Base-by-base conservation (phyloP, 345 rosid genomes). In the sweet orange (Citrus sinensis) region DNA sequence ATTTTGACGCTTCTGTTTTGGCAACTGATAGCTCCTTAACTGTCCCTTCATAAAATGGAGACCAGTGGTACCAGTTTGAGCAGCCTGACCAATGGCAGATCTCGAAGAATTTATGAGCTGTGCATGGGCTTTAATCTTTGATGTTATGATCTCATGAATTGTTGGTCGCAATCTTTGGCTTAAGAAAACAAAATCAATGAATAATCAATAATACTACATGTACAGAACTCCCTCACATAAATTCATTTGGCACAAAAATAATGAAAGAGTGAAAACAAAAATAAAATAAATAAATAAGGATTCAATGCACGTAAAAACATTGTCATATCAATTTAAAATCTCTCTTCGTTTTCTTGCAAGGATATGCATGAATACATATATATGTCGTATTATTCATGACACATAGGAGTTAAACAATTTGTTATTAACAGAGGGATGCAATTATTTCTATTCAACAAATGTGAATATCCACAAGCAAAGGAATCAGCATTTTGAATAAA, bases 91-190 rank as follows among this genome's bases (percentile, higher is more conserved):
- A 73, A 83, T 63, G 29, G 81, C 78, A 63, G 92, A 89, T 80
- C 89, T 94, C 75, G 94, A 92, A 80, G 90, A 87, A 83, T 81
- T 90, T 51, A 84, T 81, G 75, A 87, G 83, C 71, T 90, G 89
- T 51, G 89, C 86, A 79, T 89, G 91, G 76, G 90, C 88, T 87
- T 92, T 96, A 77, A 96, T 92, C 91, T 90, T 94, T 81, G 93
- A 83, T 81, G 93, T 88, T 74, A 96, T 92, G 79, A 94, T 92
- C 80, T 94, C 99, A 84, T 96, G 99, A 85, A 94, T 82, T 49
- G 99, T 94, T 42, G 98, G 95, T 46, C 99, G 93, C 89, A 96
- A 81, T 76, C 93, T 89, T 79, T 94, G 98, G 89, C 99, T 96
- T 84, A 78, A 79, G 72, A 87, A 51, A 78, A 81, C 62, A 85